Conservation (phyloP, 1,284 basidiomycete species). For the Cryptococcus sp. region DNA sequence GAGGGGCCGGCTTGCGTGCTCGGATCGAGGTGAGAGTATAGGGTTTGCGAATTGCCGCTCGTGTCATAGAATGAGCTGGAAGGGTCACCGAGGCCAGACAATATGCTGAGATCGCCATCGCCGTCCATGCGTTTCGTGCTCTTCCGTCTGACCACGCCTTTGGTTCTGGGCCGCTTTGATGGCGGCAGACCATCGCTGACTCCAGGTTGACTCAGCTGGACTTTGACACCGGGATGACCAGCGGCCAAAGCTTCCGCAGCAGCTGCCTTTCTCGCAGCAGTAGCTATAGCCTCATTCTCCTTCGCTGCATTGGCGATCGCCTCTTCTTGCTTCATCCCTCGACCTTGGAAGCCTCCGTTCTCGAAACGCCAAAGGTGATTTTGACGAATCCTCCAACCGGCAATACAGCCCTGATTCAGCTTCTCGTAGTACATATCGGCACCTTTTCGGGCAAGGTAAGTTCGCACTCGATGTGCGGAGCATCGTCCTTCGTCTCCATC, state of each 20-base stretch:
- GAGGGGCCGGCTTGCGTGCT: constrained; percentile 16
- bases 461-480: constrained; percentile 50
- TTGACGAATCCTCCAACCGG: constrained; percentile 50
- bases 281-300: constrained; percentile 43
- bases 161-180: constrained; percentile 20
- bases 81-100: background rate
- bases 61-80: constrained; percentile 9
- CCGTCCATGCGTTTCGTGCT: constrained; percentile 11
- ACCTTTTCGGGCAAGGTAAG: constrained; percentile 52
- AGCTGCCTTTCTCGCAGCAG: constrained; percentile 47
- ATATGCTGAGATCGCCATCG: constrained; percentile 8
- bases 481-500: constrained; percentile 53
- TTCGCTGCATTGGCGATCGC: constrained; percentile 44
- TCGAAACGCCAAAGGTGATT: constrained; percentile 53
- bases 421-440: constrained; percentile 55
- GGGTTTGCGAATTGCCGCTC: constrained; percentile 1
- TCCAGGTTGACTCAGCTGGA: constrained; percentile 40
- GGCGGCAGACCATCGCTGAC: constrained; percentile 26
- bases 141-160: constrained; percentile 10
- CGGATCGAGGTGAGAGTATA: constrained; percentile 10
- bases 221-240: constrained; percentile 50
- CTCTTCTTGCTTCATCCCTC: constrained; percentile 53
- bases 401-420: constrained; percentile 49
- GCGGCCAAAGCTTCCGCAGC: constrained; percentile 48
- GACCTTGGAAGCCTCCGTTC: constrained; percentile 50